Base-by-base conservation (phyloP, 345 rosid genomes). In the Salix dunnii region DNA sequence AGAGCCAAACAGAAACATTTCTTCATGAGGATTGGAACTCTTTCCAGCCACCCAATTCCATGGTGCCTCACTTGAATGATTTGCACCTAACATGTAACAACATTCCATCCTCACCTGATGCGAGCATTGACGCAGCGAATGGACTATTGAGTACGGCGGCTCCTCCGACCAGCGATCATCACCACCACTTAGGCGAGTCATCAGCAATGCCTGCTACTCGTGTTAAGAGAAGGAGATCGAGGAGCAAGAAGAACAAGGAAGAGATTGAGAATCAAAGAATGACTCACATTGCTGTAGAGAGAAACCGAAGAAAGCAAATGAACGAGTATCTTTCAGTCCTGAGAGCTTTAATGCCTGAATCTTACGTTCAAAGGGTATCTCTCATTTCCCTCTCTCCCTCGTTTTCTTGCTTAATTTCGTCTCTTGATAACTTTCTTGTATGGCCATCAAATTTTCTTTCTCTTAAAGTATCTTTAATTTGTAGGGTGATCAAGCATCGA, bases 261-360 rank as follows among this genome's bases (percentile, higher is more conserved):
- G 98, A 95, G n/a, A 88, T 89, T 36, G 91, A 87, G 88, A 89
- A 86, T 62, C 98, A 95, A 79, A 92, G 99, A 84, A 93, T 90
- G 96, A 89, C 94, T 72, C 99, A 95, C 92, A 95, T 95, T 91
- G 93, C 98, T 7, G 98, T 95, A 4, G 98, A 95, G 84, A 91
- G 99, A n/a, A 95, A 95, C 72, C 78, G 99, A 42, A 86, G 99
- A 74, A 95, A 90, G 86, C 94, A 90, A 70, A 95, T 93, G 99
- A 95, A 95, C 76, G 96, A 91, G 72, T 88, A 95, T 23, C 94
- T 95, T 83, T 81, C 97, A 6, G 74, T 82, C 64, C 93, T 95
- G 7, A 91, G 94, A 20, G 89, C 97, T 67, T 75, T 95, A 62
- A 95, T 95, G 98, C 99, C 99, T 12, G 88, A 88, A 20, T 89